phyloP scores from a whole-genome alignment of 2,329 filamentous ascomycete species.

The Phialophora chinensis region DNA sequence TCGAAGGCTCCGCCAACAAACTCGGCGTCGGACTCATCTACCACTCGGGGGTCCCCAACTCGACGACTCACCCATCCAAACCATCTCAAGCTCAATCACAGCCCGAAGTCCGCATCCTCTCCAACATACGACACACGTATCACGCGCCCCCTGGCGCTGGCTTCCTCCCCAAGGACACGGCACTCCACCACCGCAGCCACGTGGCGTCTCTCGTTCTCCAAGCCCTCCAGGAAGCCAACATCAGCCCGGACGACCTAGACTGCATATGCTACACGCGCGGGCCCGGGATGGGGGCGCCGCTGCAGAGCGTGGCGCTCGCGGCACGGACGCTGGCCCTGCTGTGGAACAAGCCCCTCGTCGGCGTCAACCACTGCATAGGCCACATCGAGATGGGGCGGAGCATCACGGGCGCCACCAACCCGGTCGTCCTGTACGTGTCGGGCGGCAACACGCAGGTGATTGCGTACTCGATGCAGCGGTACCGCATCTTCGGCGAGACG shows the following conservation, averaged over 20 bases:
- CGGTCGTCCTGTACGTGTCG: slow-evolving; percentile 92
- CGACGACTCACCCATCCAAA: slow-evolving; percentile 47
- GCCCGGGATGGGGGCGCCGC: slow-evolving; percentile 93
- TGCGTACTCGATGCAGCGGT: slow-evolving; percentile 90
- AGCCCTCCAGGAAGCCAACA: slow-evolving; percentile 73
- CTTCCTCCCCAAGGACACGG: slow-evolving; percentile 96
- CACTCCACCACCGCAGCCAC: slow-evolving; percentile 85
- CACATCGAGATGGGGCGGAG: slow-evolving; percentile 98
- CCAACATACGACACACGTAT: slow-evolving; percentile 95
- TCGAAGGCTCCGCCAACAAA: slow-evolving; percentile 98
- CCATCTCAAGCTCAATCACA: slow-evolving; percentile 50
- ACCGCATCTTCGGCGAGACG: slow-evolving; percentile 97
- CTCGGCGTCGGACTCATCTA: slow-evolving; percentile 87
- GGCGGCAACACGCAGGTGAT: slow-evolving; percentile 98
- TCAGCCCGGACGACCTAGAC: slow-evolving; percentile 71
- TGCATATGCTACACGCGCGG: slow-evolving; percentile 96
- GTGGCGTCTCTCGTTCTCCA: slow-evolving; percentile 81
- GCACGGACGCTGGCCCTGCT: slow-evolving; percentile 81
- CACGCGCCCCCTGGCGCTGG: slow-evolving; percentile 88
- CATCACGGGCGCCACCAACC: slow-evolving; percentile 88
- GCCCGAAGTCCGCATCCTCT: slow-evolving; percentile 64
- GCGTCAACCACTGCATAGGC: slow-evolving; percentile 97
- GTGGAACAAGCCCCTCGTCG: slow-evolving; percentile 87
- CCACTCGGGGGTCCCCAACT: slow-evolving; percentile 61
- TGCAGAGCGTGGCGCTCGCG: slow-evolving; percentile 83